Percentiles rank a stretch among this genome's conserved stretches.
Conservation (phyloP, 2,329 filamentous ascomycete genomes). For the Trichophyton equinum region DNA sequence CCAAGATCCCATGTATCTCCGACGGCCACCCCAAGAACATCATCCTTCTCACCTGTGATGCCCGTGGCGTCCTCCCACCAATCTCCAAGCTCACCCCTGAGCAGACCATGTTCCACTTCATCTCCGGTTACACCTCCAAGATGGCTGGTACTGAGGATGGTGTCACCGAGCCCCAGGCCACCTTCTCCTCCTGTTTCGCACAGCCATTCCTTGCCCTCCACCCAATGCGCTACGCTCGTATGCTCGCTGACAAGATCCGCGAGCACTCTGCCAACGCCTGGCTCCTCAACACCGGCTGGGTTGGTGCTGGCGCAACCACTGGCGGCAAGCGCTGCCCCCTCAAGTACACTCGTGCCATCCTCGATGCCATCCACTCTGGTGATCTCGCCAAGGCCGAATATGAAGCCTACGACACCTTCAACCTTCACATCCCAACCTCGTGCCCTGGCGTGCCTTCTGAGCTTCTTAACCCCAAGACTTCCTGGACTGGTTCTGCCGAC, state of each 20-base stretch:
- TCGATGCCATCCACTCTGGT: conserved; percentile 94
- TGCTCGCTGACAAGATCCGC: conserved; percentile 97
- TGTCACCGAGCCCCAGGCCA: conserved; percentile 91
- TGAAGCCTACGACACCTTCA: conserved; percentile 93
- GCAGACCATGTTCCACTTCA: conserved; percentile 99
- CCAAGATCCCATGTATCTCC: conserved; percentile 92
- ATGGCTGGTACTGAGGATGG: conserved; percentile 99
- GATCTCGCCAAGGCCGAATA: conserved; percentile 88
- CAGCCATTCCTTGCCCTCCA: conserved; percentile 98
- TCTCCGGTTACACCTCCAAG: conserved; percentile 98
- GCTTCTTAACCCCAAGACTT: conserved; percentile 85
- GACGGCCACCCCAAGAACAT: conserved; percentile 89
- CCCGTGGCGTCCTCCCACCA: conserved; percentile 88
- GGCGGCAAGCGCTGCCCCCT: conserved; percentile 94
- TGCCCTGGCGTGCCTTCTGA: conserved; percentile 83
- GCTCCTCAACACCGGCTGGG: conserved; percentile 98
- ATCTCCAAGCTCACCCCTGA: conserved; percentile 92
- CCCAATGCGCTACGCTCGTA: conserved; percentile 97
- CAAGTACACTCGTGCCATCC: conserved; percentile 96
- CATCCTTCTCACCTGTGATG: conserved; percentile 94
- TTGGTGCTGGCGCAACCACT: conserved; percentile 77
- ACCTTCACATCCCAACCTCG: conserved; percentile 84
- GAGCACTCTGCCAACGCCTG: conserved; percentile 91
- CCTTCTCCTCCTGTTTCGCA: conserved; percentile 98
- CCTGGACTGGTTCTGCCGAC: conserved; percentile 72